Base-by-base conservation (phyloP, 2,329 filamentous ascomycete genomes). In the Trichophyton mentagrophytes region DNA sequence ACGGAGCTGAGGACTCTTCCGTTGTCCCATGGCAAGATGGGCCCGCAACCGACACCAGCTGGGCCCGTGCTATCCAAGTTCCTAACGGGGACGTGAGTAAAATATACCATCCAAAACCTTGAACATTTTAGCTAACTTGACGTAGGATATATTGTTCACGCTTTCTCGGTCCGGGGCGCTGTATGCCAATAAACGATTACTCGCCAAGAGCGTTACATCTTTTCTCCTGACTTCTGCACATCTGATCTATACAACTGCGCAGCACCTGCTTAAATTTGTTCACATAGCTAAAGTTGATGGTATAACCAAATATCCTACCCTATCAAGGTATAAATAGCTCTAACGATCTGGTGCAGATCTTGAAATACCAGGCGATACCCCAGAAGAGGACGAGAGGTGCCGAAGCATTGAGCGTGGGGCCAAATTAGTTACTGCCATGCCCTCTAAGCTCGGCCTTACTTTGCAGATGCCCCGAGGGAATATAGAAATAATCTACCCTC, bases 381-480 rank as follows among this genome's bases (percentile, higher is more conserved):
- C 91, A 0, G 91, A 96, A 71, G 87, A 82, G 33, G 93, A 97
- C 66, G 93, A 99, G 73, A 80, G 93, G 69, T 97, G 92, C 71
- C 83, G 93, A 65, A 95, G 85, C 67, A 88, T 99, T 61, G 93
- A 99, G 73, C 85, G 93, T 65, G 93, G 93, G 15, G 90, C 88
- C 2, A 85, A 85, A 57, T 80, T 99, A 13, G 85, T 99, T 22
- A 93, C 89, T 0, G 90, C 90, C 30, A 91, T 96, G 73, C 92
- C 93, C 1, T 89, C 89, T 2, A 87, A 85, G 46, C 93, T 95
- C 74, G 88, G 85, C 59, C 78, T 99, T 7, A 83, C 95, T 0
- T 78, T 99, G 2, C 93, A 99, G 71, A 96, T 96, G 89, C 93
- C 93, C 1, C 82, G 93, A 68, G 93, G 93, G 20, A 99, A 99